Base-by-base conservation (phyloP, 2,329 filamentous ascomycete species). In the Westerdykella aurantiaca region DNA sequence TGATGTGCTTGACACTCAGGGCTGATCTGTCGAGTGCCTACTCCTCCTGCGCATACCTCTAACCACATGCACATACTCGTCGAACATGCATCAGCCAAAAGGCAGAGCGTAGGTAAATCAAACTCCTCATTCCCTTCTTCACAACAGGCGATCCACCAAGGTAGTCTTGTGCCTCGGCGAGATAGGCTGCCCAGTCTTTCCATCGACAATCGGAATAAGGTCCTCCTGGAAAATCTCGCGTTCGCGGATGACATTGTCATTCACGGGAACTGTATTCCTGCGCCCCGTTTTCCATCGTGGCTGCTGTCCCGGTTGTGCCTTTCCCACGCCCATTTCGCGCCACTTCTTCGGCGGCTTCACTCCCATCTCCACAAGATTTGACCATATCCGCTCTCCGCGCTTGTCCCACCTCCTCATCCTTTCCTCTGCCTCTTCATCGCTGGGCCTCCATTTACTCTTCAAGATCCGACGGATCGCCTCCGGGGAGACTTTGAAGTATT, bases 401-500 rank as follows among this genome's bases (percentile, higher is more conserved):
- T 68, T 69, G 44, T 75, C 70, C 73, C 73, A 76, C 22, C 73
- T 55, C 43, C 56, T 46, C 51, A 68, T 56, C 31, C 72, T 58
- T 6, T 69, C 65, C 21, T 72, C 70, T 13, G 65, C 55, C 46
- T 76, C 71, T 33, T 70, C 67, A 38, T 75, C 59, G 6, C 63
- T 72, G 3, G 86, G 82, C 56, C 69, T 69, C 83, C 87, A 93
- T 47, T 87, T 89, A 64, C 79, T 81, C 71, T 80, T 88, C 49
- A 98, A 71, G 41, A 98, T 95, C 31, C 93, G 80, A 10, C 90
- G 82, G 46, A 97, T 86, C 1, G 83, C 87, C 64, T 98, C 93
- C 2, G 86, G 75, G 0, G 88, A 89, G n/a, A 96, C 75, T 64
- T 89, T 76, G 68, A 97, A 98, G 55, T 88, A 81, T 1, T 81